A percentile compares a stretch with the other conserved stretches of the same genome.
Evolutionary conservation across 139 green algal species (phyloP).

Genomic region (Micractinium sp.): DNA sequence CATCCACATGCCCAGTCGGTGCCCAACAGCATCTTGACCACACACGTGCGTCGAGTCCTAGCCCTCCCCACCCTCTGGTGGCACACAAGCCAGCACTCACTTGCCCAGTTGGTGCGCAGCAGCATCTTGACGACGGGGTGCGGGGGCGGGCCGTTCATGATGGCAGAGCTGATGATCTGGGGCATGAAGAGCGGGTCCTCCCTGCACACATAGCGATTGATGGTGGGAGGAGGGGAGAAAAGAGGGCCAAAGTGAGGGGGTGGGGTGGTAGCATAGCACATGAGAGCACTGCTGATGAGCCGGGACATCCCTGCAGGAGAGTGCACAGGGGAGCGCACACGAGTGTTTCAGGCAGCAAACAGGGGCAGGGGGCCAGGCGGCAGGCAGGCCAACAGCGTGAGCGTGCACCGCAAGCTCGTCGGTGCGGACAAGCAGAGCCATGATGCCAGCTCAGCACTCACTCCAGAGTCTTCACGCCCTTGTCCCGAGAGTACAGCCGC

Average conservation of each 20-base stretch:
- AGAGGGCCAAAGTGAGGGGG: no score
- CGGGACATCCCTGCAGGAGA: no score
- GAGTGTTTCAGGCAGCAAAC: no score
- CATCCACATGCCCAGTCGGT: slow-evolving; percentile 36
- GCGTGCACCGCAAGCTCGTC: background rate
- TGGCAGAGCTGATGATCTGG: slow-evolving; percentile 62
- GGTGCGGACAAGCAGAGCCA: no score
- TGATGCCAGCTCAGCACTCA: background rate
- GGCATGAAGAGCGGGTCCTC: slow-evolving; percentile 56
- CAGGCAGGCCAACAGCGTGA: no score
- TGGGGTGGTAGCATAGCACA: no score
- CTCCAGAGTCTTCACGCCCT: background rate
- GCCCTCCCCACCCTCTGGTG: no score
- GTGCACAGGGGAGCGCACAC: no score
- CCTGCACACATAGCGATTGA: background rate
- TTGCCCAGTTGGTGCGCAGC: slow-evolving; percentile 43
- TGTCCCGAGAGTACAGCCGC: background rate
- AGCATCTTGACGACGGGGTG: slow-evolving; percentile 49
- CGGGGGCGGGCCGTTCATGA: slow-evolving; percentile 60
- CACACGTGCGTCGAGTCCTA: no score
- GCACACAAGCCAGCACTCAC: background rate
- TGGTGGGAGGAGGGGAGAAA: no score
- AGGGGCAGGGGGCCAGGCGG: background rate
- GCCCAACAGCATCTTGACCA: slow-evolving; percentile 53
- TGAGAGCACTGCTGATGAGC: no score